Conservation (phyloP, 495 filamentous ascomycete genomes). For the Sabuloglossum arenarium region DNA sequence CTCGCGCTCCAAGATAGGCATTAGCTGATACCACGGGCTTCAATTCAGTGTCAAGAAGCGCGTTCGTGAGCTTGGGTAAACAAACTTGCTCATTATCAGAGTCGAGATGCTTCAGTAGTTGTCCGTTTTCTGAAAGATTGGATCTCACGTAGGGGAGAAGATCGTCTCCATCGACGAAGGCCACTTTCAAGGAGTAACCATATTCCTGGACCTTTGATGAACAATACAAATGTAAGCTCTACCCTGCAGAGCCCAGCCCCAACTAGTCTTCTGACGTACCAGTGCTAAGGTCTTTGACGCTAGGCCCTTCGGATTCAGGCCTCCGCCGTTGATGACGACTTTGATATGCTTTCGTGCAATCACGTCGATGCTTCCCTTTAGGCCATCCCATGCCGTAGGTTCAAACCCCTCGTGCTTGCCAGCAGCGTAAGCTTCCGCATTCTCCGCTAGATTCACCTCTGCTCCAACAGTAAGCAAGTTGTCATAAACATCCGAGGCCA, state of each 20-base stretch:
- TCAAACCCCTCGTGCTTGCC: slow-evolving; percentile 23
- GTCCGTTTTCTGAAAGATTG: slow-evolving; percentile 13
- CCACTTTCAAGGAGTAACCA: slow-evolving; percentile 20
- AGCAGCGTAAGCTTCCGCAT: slow-evolving; percentile 19
- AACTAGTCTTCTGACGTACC: slow-evolving; percentile 14
- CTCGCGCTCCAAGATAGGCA: slow-evolving; percentile 27
- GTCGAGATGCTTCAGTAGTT: slow-evolving; percentile 21
- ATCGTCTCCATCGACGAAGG: slow-evolving; percentile 27
- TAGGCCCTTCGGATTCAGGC: slow-evolving; percentile 22
- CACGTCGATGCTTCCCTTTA: slow-evolving; percentile 23
- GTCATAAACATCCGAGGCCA: background rate
- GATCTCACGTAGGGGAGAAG: slow-evolving; percentile 13
- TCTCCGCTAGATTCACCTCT: slow-evolving; percentile 27
- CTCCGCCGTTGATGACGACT: slow-evolving; percentile 26
- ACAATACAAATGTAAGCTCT: background rate
- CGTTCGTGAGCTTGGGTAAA: slow-evolving; percentile 11
- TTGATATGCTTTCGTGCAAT: slow-evolving; percentile 23
- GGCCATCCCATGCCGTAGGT: slow-evolving; percentile 23
- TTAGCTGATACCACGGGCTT: slow-evolving; percentile 2
- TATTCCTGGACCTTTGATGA: slow-evolving; percentile 14
- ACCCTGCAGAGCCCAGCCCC: too few species aligned
- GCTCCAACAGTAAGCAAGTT: background rate
- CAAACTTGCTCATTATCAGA: slow-evolving; percentile 12
- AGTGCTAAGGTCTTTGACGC: slow-evolving; percentile 19
- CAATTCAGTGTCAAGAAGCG: slow-evolving; percentile 9